phyloP scores from a whole-genome alignment of 1,284 basidiomycete species.

The Moniliella sp. region DNA sequence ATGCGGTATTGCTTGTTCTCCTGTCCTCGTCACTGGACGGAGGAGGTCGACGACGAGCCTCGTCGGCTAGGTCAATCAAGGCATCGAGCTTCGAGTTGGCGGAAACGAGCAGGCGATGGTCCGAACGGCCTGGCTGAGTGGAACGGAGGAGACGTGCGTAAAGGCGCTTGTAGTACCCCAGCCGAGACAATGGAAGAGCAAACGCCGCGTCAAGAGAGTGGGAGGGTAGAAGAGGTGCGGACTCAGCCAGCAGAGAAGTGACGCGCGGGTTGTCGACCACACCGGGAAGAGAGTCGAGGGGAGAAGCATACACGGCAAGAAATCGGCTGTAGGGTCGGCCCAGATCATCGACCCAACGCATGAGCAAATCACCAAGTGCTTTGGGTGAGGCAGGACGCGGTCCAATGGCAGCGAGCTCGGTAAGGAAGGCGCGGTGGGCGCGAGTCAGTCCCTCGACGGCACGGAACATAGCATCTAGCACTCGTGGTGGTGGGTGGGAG shows the following conservation, averaged over 20 bases:
- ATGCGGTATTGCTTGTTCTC: no score
- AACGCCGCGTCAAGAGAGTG: constrained; percentile 55
- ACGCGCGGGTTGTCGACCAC: constrained; percentile 57
- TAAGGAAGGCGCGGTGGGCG: constrained; percentile 53
- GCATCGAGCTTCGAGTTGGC: constrained; percentile 62
- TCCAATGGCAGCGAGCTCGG: constrained; percentile 70
- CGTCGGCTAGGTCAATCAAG: constrained; percentile 48
- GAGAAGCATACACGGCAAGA: constrained; percentile 48
- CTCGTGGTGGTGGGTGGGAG: constrained; percentile 74
- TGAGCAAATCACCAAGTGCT: constrained; percentile 76
- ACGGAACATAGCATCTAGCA: constrained; percentile 81
- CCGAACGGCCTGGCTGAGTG: constrained; percentile 65
- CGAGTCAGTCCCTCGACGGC: constrained; percentile 76
- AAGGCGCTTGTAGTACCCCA: constrained; percentile 79
- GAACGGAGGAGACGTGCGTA: constrained; percentile 69
- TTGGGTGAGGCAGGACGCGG: constrained; percentile 80
- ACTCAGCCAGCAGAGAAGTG: constrained; percentile 46
- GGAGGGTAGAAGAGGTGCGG: constrained; percentile 39
- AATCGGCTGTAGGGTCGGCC: constrained; percentile 68
- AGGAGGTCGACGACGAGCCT: no score
- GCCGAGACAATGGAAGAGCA: constrained; percentile 56
- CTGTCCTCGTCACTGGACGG: no score
- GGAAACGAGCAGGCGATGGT: constrained; percentile 56
- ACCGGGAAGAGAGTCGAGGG: constrained; percentile 63
- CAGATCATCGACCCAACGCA: constrained; percentile 53